These are phyloP conservation scores for Apiotrichum gracile DNA, from an alignment of 1,284 basidiomycete species.

Conservation along the genomic window DNA sequence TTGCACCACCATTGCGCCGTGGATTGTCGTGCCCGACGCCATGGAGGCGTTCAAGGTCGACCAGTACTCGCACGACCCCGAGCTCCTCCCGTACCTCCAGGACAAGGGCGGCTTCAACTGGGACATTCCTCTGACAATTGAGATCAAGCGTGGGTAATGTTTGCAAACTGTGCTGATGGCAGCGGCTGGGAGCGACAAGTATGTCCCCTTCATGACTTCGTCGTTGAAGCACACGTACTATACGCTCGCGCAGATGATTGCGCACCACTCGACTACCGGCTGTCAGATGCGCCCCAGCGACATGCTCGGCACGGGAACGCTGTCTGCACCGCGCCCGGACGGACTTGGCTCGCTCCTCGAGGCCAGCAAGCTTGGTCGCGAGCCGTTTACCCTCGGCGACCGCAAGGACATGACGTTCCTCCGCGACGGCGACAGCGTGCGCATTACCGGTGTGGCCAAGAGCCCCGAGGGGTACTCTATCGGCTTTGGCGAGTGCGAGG, in stretches of 20 bases:
- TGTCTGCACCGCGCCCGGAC: conserved; percentile 12
- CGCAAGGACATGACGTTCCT: conserved; percentile 19
- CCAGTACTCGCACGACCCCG: conserved; percentile 16
- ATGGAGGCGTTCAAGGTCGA: conserved; percentile 20
- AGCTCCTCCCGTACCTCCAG: conserved; percentile 19
- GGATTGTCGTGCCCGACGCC: conserved; percentile 22
- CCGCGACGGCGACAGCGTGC: conserved; percentile 17
- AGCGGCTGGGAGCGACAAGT: conserved; percentile 2
- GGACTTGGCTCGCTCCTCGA: conserved; percentile 23
- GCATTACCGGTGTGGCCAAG: conserved; percentile 6
- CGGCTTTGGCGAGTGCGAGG: conserved; percentile 18
- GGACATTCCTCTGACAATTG: conserved; percentile 11
- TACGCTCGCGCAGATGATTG: conserved; percentile 23
- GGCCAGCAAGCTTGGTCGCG: conserved; percentile 8
- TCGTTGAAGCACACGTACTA: conserved; percentile 15
- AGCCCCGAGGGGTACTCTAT: conserved; percentile 8
- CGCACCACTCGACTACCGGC: conserved; percentile 27
- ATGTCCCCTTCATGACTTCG: conserved; percentile 4
- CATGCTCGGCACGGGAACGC: conserved; percentile 27
- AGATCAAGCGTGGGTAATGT: too few relatives aligned
- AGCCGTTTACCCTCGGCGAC: conserved; percentile 13
- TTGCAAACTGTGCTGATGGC: too few relatives aligned
- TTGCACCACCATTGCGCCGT: conserved; percentile 25
- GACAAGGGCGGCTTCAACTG: conserved; percentile 14
- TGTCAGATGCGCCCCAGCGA: conserved; percentile 23